These are phyloP conservation scores for Ceratocystis variospora DNA, from an alignment of 2,329 filamentous ascomycete species.

Conservation along the genomic window DNA sequence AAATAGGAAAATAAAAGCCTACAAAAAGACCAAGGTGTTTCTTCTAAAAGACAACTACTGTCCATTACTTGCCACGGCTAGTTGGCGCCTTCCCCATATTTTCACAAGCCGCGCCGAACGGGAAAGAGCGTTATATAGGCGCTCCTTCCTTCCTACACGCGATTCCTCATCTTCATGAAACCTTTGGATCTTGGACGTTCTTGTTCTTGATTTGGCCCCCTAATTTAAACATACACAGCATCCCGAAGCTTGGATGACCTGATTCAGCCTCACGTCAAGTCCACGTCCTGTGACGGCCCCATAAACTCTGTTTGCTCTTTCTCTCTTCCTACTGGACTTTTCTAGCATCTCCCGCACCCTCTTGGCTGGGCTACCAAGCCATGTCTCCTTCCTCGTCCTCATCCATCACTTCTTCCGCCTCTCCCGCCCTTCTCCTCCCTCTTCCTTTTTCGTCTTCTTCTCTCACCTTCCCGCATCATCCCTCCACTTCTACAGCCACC, in stretches of 20 bases:
- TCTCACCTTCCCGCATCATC: neutral
- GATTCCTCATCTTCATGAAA: neutral
- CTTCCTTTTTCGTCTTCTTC: neutral
- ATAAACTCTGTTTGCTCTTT: neutral
- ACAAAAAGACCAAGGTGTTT: too few relatives aligned
- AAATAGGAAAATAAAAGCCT: too few relatives aligned
- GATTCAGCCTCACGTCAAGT: too few relatives aligned
- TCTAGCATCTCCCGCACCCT: neutral
- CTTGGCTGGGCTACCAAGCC: neutral
- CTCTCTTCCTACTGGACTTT: neutral
- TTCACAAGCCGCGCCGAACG: neutral
- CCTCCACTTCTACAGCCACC: neutral
- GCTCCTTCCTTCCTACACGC: neutral
- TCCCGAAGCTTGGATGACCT: too few relatives aligned
- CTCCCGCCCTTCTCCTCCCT: neutral
- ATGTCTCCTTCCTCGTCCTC: neutral
- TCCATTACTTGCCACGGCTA: too few relatives aligned
- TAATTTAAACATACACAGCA: neutral
- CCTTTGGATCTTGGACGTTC: neutral
- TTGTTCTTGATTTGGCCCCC: neutral
- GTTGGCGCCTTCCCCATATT: neutral
- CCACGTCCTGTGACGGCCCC: too few relatives aligned
- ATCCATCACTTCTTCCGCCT: conserved; percentile 3
- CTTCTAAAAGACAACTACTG: too few relatives aligned
- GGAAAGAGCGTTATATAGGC: neutral